A percentile compares a stretch with the other conserved stretches of the same genome.
phyloP scores from a whole-genome alignment of 164 flowering plant species.

The Stephania japonica region DNA sequence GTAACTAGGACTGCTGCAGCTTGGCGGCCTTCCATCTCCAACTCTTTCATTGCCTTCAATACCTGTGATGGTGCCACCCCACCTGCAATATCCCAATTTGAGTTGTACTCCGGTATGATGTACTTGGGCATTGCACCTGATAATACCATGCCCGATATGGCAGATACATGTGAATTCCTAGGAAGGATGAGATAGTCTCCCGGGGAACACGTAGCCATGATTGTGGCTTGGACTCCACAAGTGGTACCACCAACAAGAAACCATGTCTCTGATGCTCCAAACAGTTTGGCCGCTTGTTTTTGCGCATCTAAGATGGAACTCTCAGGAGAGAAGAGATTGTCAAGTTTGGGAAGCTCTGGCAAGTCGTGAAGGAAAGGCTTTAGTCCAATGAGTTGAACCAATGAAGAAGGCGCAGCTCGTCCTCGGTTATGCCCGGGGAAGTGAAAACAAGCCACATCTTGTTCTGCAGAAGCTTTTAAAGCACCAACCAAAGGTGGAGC shows the following conservation, averaged over 20 bases:
- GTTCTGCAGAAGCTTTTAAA: slow-evolving; percentile 47
- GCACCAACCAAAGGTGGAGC: slow-evolving; percentile 60
- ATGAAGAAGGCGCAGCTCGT: slow-evolving; percentile 47
- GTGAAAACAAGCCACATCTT: slow-evolving; percentile 60
- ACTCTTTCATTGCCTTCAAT: slow-evolving; percentile 33
- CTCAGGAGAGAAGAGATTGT: slow-evolving; percentile 44
- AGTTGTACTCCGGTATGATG: slow-evolving; percentile 38
- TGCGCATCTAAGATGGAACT: slow-evolving; percentile 49
- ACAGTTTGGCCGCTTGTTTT: slow-evolving; percentile 37
- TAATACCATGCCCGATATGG: slow-evolving; percentile 44
- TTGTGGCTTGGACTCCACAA: slow-evolving; percentile 55
- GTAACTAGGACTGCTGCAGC: slow-evolving; percentile 42
- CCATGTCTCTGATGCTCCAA: slow-evolving; percentile 56
- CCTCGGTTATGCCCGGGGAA: slow-evolving; percentile 91
- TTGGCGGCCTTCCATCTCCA: slow-evolving; percentile 30
- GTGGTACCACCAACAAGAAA: slow-evolving; percentile 58
- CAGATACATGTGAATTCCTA: slow-evolving; percentile 48
- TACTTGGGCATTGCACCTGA: slow-evolving; percentile 46
- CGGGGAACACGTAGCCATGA: slow-evolving; percentile 54
- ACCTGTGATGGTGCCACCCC: slow-evolving; percentile 22
- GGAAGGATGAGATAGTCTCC: slow-evolving; percentile 44
- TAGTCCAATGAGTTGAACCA: slow-evolving; percentile 35
- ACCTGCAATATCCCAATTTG: slow-evolving; percentile 42
- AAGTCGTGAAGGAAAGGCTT: slow-evolving; percentile 40
- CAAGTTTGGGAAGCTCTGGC: slow-evolving; percentile 50